A percentile compares a stretch with the other conserved stretches of the same genome.
These are phyloP conservation scores for Ambrosiella cleistominuta DNA, from an alignment of 2,329 filamentous ascomycete genomes.

Conservation along the genomic window DNA sequence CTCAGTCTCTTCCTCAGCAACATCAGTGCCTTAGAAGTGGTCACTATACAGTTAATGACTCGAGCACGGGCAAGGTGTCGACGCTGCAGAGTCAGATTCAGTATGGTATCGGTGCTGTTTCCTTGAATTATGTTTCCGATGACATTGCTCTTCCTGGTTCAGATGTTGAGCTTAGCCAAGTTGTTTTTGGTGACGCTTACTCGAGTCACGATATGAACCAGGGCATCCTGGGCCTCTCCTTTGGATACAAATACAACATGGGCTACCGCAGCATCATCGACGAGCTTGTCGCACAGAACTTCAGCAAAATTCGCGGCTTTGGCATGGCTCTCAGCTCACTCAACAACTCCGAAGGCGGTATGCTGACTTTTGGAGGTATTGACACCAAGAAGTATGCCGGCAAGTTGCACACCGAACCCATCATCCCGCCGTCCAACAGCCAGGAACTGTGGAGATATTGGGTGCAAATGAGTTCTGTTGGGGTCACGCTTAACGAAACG, in stretches of 20 bases:
- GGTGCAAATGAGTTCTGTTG: conserved; percentile 24
- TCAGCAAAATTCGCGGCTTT: conserved; percentile 19
- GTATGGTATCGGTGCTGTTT: conserved; percentile 19
- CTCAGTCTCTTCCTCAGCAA: conserved; percentile 12
- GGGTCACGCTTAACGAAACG: conserved; percentile 13
- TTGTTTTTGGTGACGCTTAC: conserved; percentile 19
- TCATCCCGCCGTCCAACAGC: conserved; percentile 17
- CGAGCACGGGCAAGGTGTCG: conserved; percentile 15
- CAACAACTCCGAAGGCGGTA: conserved; percentile 17
- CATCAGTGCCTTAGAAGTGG: conserved; percentile 12
- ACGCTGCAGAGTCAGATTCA: conserved; percentile 14
- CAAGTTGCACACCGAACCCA: conserved; percentile 18
- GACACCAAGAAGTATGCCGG: conserved; percentile 29
- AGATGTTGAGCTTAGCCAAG: conserved; percentile 16
- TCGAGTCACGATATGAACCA: conserved; percentile 18
- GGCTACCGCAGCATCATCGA: conserved; percentile 19
- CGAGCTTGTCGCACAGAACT: conserved; percentile 17
- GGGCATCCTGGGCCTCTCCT: conserved; percentile 20
- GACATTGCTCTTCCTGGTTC: conserved; percentile 17
- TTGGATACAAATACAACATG: conserved; percentile 17
- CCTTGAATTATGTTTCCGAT: conserved; percentile 18
- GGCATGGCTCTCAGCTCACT: conserved; percentile 20
- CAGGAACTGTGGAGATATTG: conserved; percentile 22
- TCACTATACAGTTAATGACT: conserved; percentile 14
- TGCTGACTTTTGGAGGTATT: conserved; percentile 27